phyloP scores from a whole-genome alignment of 2,329 filamentous ascomycete genomes.

The Grosmannia penicillata region DNA sequence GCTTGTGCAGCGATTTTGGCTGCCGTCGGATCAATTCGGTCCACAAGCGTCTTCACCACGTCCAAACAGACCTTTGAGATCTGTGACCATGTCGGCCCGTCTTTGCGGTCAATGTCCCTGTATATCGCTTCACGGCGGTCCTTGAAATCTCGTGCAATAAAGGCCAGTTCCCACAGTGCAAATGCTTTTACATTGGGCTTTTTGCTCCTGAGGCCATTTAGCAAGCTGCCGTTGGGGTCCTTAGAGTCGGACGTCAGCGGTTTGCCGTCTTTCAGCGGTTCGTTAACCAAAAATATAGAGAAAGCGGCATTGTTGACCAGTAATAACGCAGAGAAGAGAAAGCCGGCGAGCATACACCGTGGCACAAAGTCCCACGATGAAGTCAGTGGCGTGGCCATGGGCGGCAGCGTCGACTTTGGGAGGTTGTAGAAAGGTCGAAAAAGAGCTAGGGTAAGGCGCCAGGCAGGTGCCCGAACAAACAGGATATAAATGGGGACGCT shows the following conservation, averaged over 20 bases:
- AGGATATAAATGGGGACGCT: slow-evolving; percentile 45
- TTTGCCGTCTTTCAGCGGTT: slow-evolving; percentile 70
- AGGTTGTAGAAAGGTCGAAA: slow-evolving; percentile 63
- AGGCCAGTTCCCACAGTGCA: slow-evolving; percentile 79
- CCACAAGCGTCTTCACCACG: slow-evolving; percentile 51
- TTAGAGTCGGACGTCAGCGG: slow-evolving; percentile 75
- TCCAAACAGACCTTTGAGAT: slow-evolving; percentile 55
- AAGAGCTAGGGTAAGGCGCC: slow-evolving; percentile 55
- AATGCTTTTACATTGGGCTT: slow-evolving; percentile 67
- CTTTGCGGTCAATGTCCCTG: slow-evolving; percentile 70
- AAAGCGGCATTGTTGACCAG: slow-evolving; percentile 64
- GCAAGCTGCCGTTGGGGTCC: slow-evolving; percentile 78
- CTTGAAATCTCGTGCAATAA: slow-evolving; percentile 62
- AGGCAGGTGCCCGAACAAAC: slow-evolving; percentile 47
- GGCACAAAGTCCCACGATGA: slow-evolving; percentile 32
- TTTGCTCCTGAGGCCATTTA: slow-evolving; percentile 73
- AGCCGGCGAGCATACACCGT: slow-evolving; percentile 45
- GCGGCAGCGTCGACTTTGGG: slow-evolving; percentile 53
- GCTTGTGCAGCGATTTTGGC: slow-evolving; percentile 11
- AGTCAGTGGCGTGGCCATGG: slow-evolving; percentile 38
- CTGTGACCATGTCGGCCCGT: slow-evolving; percentile 70
- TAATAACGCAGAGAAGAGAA: slow-evolving; percentile 60
- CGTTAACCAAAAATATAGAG: slow-evolving; percentile 62
- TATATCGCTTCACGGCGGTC: slow-evolving; percentile 71
- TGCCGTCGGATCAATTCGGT: slow-evolving; percentile 39